A percentile compares a stretch with the other conserved stretches of the same genome.
Conservation (phyloP, 2,329 filamentous ascomycete species). For the Talaromyces sp. region DNA sequence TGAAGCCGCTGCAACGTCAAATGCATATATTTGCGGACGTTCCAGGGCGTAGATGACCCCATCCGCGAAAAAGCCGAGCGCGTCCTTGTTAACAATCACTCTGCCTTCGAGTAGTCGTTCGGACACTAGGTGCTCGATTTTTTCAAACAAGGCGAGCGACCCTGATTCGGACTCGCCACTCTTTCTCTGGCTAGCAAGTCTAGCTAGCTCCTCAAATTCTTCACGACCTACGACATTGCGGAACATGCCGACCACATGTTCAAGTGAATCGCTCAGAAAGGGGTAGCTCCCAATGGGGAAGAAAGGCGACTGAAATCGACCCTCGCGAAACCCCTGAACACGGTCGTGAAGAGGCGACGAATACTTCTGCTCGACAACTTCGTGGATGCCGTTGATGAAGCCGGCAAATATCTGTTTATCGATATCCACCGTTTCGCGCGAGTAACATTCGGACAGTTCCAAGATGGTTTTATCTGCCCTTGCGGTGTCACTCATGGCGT, state of each 20-base stretch:
- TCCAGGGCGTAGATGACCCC: constrained; percentile 29
- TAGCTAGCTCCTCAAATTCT: constrained; percentile 30
- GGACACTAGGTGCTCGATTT: constrained; percentile 29
- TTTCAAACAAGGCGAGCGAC: constrained; percentile 22
- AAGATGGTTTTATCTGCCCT: constrained; percentile 13
- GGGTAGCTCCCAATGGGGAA: constrained; percentile 31
- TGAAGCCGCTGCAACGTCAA: constrained; percentile 3
- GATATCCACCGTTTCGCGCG: constrained; percentile 31
- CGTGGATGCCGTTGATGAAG: constrained; percentile 39
- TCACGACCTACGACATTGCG: constrained; percentile 33
- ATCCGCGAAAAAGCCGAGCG: constrained; percentile 36
- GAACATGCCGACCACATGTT: constrained; percentile 36
- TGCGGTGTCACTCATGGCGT: constrained; percentile 9
- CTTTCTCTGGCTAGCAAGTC: constrained; percentile 19
- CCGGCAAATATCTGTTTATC: constrained; percentile 35
- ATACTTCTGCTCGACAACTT: constrained; percentile 28
- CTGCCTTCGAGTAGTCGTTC: constrained; percentile 26
- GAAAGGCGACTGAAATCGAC: constrained; percentile 26
- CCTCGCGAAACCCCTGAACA: constrained; percentile 28
- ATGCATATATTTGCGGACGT: constrained; percentile 13
- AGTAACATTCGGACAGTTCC: constrained; percentile 21
- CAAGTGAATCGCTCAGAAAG: constrained; percentile 32
- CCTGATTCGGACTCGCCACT: constrained; percentile 10
- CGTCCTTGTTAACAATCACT: constrained; percentile 28
- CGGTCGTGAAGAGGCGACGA: constrained; percentile 26